A percentile compares a stretch with the other conserved stretches of the same genome.
Evolutionary conservation across 2,329 filamentous ascomycete species (phyloP).

Genomic region (Colletotrichum musicola): DNA sequence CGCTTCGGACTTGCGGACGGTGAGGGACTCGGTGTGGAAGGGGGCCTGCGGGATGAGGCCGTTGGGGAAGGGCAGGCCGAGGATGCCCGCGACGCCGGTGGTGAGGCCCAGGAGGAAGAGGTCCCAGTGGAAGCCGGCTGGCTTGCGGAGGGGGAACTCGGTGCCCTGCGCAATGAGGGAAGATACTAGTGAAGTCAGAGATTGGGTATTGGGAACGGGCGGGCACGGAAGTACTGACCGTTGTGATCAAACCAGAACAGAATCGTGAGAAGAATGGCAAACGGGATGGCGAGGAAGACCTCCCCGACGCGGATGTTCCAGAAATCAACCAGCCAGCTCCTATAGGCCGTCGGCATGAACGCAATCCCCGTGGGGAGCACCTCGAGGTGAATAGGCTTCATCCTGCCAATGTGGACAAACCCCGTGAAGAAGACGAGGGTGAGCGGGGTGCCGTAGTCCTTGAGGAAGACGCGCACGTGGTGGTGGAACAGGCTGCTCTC

Average conservation of each 20-base stretch:
- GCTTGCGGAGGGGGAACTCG: slow-evolving; percentile 84
- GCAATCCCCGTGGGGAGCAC: slow-evolving; percentile 81
- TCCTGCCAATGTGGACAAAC: slow-evolving; percentile 87
- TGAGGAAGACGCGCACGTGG: slow-evolving; percentile 82
- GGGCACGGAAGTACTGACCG: slow-evolving; percentile 59
- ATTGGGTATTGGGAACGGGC: too few species aligned
- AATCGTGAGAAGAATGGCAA: slow-evolving; percentile 84
- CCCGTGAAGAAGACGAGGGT: slow-evolving; percentile 90
- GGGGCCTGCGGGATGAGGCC: slow-evolving; percentile 87
- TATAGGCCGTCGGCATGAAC: slow-evolving; percentile 81
- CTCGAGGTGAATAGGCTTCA: slow-evolving; percentile 77
- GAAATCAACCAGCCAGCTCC: slow-evolving; percentile 84
- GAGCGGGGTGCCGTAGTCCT: slow-evolving; percentile 89
- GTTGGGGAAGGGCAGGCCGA: slow-evolving; percentile 85
- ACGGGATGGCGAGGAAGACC: slow-evolving; percentile 88
- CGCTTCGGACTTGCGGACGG: slow-evolving; percentile 68
- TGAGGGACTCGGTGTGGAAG: slow-evolving; percentile 84
- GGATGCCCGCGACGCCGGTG: slow-evolving; percentile 79
- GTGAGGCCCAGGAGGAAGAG: slow-evolving; percentile 84
- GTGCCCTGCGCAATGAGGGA: slow-evolving; percentile 86
- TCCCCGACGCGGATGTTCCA: slow-evolving; percentile 81
- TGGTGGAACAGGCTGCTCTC: slow-evolving; percentile 79
- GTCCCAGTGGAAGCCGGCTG: slow-evolving; percentile 89
- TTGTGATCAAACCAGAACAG: slow-evolving; percentile 94
- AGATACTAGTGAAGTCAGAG: slow-evolving; percentile 67